Conservation (phyloP, 2,329 filamentous ascomycete genomes). For the Hysterium pulicare region DNA sequence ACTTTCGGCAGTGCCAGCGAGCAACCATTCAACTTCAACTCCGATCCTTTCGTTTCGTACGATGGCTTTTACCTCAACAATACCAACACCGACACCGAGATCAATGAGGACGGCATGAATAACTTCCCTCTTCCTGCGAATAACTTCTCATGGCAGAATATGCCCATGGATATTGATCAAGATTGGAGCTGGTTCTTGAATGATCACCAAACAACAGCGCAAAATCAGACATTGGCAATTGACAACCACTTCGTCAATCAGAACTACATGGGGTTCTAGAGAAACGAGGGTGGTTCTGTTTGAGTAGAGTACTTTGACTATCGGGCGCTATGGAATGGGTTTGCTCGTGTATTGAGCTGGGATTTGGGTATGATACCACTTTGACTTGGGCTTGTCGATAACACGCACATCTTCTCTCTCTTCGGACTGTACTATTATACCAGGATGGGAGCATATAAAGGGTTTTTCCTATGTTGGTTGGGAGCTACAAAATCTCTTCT, state of each 20-base stretch:
- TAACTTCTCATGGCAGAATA: constrained; percentile 38
- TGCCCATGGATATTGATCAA: constrained; percentile 39
- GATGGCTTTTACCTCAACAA: constrained; percentile 38
- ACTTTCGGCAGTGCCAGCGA: constrained; percentile 11
- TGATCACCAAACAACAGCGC: constrained; percentile 12
- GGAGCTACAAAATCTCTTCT: no score
- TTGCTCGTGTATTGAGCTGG: background rate
- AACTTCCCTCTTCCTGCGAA: constrained; percentile 33
- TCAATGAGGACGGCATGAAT: constrained; percentile 30
- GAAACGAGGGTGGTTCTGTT: background rate
- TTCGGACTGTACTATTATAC: no score
- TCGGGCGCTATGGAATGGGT: background rate
- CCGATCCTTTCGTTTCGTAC: constrained; percentile 32
- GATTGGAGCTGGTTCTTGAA: constrained; percentile 41
- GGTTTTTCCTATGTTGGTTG: no score
- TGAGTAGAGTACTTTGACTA: background rate
- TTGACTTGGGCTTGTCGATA: no score
- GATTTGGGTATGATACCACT: background rate
- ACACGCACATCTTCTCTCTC: no score
- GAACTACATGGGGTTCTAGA: constrained; percentile 7
- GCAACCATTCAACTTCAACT: constrained; percentile 18
- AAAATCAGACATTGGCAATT: constrained; percentile 4
- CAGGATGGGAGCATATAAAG: no score
- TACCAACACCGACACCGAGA: constrained; percentile 17
- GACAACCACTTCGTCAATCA: constrained; percentile 9